A percentile compares a stretch with the other conserved stretches of the same genome.
phyloP scores from a whole-genome alignment of 2,329 filamentous ascomycete genomes.

The Aspergillus pseudonomiae region DNA sequence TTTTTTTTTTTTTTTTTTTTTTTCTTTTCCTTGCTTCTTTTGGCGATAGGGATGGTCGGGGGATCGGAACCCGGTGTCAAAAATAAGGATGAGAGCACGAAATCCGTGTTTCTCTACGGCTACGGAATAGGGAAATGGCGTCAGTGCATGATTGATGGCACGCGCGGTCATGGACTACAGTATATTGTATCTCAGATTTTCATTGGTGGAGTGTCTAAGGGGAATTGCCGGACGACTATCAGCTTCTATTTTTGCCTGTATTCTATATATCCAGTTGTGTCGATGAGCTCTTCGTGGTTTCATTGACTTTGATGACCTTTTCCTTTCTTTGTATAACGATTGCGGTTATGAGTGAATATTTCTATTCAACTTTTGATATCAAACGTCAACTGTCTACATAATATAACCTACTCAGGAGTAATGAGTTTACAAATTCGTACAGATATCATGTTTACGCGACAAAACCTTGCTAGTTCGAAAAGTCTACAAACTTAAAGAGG shows the following conservation, averaged over 20 bases:
- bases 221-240: not conserved
- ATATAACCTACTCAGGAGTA: not conserved
- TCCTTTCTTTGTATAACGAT: not conserved
- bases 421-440: not conserved
- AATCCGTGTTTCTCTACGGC: not conserved
- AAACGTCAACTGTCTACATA: not conserved
- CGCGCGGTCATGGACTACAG: not conserved
- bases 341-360: not conserved
- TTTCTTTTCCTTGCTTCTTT: constrained; percentile 6
- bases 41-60: constrained; percentile 5
- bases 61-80: constrained; percentile 1
- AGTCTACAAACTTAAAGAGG: not conserved
- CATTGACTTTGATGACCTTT: not conserved
- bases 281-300: not conserved
- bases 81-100: not conserved
- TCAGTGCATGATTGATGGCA: not conserved
- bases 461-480: not conserved
- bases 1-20: constrained; percentile 6
- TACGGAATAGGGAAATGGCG: not conserved
- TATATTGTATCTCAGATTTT: not conserved
- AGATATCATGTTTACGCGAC: not conserved
- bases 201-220: not conserved
- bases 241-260: not conserved
- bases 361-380: not conserved
- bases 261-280: constrained; percentile 10